phyloP scores from a whole-genome alignment of 148 eudicot genomes.

The Suaeda aralocaspica region DNA sequence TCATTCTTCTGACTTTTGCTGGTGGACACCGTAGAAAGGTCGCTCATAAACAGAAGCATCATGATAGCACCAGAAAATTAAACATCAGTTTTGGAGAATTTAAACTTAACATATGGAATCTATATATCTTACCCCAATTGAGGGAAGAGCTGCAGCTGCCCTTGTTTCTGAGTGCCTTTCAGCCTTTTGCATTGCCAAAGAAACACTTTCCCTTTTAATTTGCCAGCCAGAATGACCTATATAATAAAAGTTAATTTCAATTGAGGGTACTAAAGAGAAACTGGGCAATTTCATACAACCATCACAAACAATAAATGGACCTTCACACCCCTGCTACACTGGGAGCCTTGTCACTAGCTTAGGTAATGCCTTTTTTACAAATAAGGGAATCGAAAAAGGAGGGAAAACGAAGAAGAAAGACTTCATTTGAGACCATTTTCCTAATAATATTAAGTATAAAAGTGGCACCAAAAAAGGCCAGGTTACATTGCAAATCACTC shows the following conservation, averaged over 20 bases:
- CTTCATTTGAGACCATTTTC: not conserved
- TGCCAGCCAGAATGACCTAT: constrained; percentile 98
- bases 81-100: not conserved
- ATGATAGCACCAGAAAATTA: not conserved
- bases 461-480: not conserved
- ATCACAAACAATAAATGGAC: not conserved
- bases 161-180: constrained; percentile 72
- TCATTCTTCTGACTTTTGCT: too few species aligned
- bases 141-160: constrained; percentile 82
- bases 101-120: constrained; percentile 11
- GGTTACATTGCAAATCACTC: not conserved
- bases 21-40: not conserved
- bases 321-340: too few species aligned
- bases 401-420: not conserved
- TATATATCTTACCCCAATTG: constrained; percentile 72
- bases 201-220: constrained; percentile 73
- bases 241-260: constrained; percentile 10
- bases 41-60: not conserved
- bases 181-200: constrained; percentile 68
- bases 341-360: too few species aligned
- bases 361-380: too few species aligned
- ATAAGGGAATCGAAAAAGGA: too few species aligned
- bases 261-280: not conserved
- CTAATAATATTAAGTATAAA: not conserved
- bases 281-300: not conserved